Conservation (phyloP, 768 basidiomycete species). For the Kwoniella europaea region DNA sequence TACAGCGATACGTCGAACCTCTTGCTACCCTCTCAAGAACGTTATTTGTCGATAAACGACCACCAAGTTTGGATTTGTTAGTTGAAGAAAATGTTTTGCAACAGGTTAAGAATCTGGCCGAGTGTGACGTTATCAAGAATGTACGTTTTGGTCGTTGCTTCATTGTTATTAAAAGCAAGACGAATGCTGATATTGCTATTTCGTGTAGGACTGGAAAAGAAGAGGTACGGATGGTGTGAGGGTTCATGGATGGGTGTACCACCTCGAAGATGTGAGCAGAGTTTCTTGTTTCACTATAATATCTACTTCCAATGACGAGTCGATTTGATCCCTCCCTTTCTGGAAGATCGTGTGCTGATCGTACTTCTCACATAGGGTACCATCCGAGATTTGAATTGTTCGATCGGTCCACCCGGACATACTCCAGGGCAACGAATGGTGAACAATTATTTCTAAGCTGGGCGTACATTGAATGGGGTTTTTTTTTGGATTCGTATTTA, state of each 20-base stretch:
- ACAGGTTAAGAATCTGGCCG: constrained; percentile 47
- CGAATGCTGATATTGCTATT: neutral
- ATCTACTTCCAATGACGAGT: neutral
- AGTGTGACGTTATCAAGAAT: constrained; percentile 40
- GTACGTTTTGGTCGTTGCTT: constrained; percentile 22
- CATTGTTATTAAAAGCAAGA: neutral
- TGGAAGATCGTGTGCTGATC: neutral
- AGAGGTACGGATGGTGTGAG: constrained; percentile 45
- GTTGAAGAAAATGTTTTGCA: constrained; percentile 50
- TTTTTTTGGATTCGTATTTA: no score
- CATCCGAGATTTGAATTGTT: constrained; percentile 49
- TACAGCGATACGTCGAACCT: constrained; percentile 46
- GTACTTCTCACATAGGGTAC: constrained; percentile 30
- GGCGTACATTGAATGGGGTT: no score
- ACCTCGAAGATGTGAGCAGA: constrained; percentile 48
- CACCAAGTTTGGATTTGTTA: constrained; percentile 40
- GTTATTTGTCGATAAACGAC: constrained; percentile 33
- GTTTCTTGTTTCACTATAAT: neutral
- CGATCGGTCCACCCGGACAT: constrained; percentile 50
- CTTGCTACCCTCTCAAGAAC: constrained; percentile 36
- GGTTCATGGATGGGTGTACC: constrained; percentile 53
- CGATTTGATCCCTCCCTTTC: neutral
- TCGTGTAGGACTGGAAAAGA: constrained; percentile 46
- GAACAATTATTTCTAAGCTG: constrained; percentile 12
- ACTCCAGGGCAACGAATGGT: constrained; percentile 29